Conservation (phyloP, 2,329 filamentous ascomycete genomes). For the Ceratocystis destructans region DNA sequence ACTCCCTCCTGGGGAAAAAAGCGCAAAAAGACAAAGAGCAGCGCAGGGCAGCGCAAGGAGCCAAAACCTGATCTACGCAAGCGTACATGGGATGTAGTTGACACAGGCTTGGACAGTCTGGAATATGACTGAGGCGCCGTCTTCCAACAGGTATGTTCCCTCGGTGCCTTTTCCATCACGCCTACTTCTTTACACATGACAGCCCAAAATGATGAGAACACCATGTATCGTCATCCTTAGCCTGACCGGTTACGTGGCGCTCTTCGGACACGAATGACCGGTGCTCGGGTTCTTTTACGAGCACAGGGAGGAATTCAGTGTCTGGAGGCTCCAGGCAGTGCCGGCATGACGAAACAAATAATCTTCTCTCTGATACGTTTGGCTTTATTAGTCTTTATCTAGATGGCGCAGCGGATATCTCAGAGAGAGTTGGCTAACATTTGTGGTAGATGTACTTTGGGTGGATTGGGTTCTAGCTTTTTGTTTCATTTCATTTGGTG, state of each 20-base stretch:
- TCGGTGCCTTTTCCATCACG: too few relatives aligned
- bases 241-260: conserved; percentile 40
- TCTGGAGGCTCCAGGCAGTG: conserved; percentile 12
- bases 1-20: conserved; percentile 27
- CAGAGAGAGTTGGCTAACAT: background rate
- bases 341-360: conserved; percentile 29
- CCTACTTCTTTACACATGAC: background rate
- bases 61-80: conserved; percentile 50
- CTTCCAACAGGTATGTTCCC: conserved; percentile 19
- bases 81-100: conserved; percentile 54
- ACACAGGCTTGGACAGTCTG: conserved; percentile 44
- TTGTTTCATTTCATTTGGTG: too few relatives aligned
- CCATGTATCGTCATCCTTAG: conserved; percentile 93
- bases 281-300: background rate
- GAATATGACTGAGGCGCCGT: conserved; percentile 40
- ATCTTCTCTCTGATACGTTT: conserved; percentile 41
- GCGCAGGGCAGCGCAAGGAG: conserved; percentile 23
- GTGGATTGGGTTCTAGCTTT: background rate
- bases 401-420: background rate
- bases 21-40: conserved; percentile 27
- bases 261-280: conserved; percentile 8
- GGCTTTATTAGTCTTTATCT: background rate
- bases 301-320: conserved; percentile 13
- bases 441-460: background rate
- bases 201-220: conserved; percentile 59